These are phyloP conservation scores for Aristolochia californica DNA, from an alignment of 164 flowering plant genomes.

Conservation along the genomic window DNA sequence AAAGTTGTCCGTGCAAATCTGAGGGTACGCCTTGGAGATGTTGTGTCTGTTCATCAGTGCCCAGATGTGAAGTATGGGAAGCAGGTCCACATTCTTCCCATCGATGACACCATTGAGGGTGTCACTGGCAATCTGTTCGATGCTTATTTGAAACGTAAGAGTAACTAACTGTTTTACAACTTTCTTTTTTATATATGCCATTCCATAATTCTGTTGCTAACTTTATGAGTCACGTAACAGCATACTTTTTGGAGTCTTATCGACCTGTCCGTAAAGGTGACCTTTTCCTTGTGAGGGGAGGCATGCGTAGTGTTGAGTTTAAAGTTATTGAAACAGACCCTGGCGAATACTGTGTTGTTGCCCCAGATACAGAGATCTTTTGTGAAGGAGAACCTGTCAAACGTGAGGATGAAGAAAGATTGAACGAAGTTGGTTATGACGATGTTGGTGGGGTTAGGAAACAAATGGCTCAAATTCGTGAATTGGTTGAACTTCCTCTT, in stretches of 20 bases:
- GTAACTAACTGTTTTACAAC: not conserved
- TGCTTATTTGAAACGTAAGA: conserved; percentile 16
- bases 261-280: conserved; percentile 65
- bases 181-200: not conserved
- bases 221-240: conserved; percentile 21
- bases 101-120: conserved; percentile 18
- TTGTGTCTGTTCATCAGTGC: conserved; percentile 17
- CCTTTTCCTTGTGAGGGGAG: conserved; percentile 57
- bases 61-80: conserved; percentile 20
- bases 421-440: conserved; percentile 61
- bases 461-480: conserved; percentile 75
- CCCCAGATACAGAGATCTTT: conserved; percentile 61
- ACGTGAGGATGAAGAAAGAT: conserved; percentile 55
- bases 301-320: conserved; percentile 63
- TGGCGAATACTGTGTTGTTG: conserved; percentile 58
- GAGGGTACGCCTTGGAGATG: conserved; percentile 18
- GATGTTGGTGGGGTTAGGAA: conserved; percentile 75
- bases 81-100: conserved; percentile 17
- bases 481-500: conserved; percentile 58
- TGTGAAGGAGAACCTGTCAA: conserved; percentile 61
- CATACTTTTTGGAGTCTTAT: conserved; percentile 54
- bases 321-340: conserved; percentile 62
- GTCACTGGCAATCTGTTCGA: conserved; percentile 17
- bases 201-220: conserved; percentile 1
- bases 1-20: conserved; percentile 19